Evolutionary conservation across 306 rosid species (phyloP), one percentile per base, ranked within the genome.

Genomic region (Lathyrus aphaca): DNA sequence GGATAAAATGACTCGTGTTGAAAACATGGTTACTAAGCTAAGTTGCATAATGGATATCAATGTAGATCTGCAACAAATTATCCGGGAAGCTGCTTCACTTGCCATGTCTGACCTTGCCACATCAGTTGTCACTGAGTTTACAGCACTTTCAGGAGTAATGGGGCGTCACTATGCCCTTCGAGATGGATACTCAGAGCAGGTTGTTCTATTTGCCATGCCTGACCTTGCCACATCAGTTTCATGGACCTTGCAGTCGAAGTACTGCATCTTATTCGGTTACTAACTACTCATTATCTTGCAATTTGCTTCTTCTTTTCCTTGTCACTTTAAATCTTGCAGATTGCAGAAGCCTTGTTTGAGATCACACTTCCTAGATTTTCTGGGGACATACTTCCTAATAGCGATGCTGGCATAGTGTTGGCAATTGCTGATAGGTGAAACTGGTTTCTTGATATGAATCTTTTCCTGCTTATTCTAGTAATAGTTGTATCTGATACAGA

Each of bases 81-180:
- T 82, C 63, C 77, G 19, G 51, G 91, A 81, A 65, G 98, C 98
- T 77, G 94, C 97, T 59, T 88, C 97, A 44, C 96, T 93, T 81
- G 91, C 98, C 55, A 88, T 90, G 98, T 90, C 97, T 74, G 98
- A 93, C 85, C 98, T 93, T 62, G 85, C 91, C 74, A 88, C 98
- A 71, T 86, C 91, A 5, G 97, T 93, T 82, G 98, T 93, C 82
- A 83, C 97, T 50, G 97, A 93, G 75, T 90, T 93, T 73, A 93
- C 98, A 32, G 84, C 97, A 40, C 98, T 93, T 75, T 74, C 98
- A 27, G 98, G 98, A 83, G 84, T 88, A 49, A 93, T 93, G 97
- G 96, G 91, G 43, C 89, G 94, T 64, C 96, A 90, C 75, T 93
- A 93, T 78, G 98, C 98, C 71, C 87, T 90, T 74, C 79, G 90